Evolutionary conservation across 1,139 yeast species (phyloP), one percentile per base, ranked within the genome.

Genomic region (Oligophagozyma castellii): DNA sequence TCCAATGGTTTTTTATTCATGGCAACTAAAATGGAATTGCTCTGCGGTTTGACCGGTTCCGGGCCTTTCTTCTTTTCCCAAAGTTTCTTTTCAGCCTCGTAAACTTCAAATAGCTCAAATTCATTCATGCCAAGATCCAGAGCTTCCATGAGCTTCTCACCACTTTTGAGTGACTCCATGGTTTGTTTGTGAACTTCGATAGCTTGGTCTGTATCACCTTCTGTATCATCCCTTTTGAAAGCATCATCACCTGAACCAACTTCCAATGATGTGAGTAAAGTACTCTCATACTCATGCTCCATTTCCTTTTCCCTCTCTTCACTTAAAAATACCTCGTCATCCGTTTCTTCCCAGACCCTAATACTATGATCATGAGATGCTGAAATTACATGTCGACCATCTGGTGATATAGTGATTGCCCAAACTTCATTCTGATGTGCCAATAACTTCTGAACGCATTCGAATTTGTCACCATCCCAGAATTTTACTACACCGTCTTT

Each of bases 401-500:
- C 74, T 22, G 59, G 58, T 35, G 93, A 73, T 14, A 84, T 69
- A 14, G 89, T 77, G 34, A 92, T 55, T 30, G 86, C 70, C 96
- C 96, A 89, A 14, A 89, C 93, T 56, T 89, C 96, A 35, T 83
- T 70, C 37, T 84, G 93, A 52, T 92, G 98, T 1, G 79, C 92
- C 3, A 80, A 69, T 26, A 86, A 61, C 48, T 78, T 79, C 54
- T 89, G 96, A 39, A 89, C 71, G 53, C 92, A 80, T 45, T 83
- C 95, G 53, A 89, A 89, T 57, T 89, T 89, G 48, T 81, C 93
- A 40, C 96, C 98, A 55, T 89, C 98, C 98, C 98, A 89, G 53
- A 83, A 84, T 56, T 92, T 89, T 34, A 89, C 69, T 38, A 76
- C 57, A 10, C 83, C 86, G 55, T 89, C 99, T 52, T 89, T 89